Evolutionary conservation across 108 stramenopile species (phyloP), one percentile per base, ranked within the genome.

Genomic region (Aurantiochytrium sp.): DNA sequence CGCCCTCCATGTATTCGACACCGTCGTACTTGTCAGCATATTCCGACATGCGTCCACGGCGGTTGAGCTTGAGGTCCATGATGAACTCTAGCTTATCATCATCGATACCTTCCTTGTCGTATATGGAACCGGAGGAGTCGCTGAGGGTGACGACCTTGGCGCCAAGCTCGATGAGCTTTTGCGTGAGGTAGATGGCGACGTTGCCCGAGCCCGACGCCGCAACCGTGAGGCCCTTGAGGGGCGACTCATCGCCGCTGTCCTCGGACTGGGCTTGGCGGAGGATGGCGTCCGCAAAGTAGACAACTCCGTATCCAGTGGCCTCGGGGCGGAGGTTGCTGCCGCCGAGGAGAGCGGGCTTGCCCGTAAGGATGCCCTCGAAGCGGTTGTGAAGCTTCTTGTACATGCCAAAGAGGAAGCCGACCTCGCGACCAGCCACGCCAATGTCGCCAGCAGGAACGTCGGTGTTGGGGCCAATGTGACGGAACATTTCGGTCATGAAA

Each of bases 391-490:
- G 96, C 58, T 98, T 95, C 94, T 99, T 99, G 96, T 98, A 99
- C 93, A 98, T 98, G 44, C 99, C 99, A 91, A 94, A 98, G 87
- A 99, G 90, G 90, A 97, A 99, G 72, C 98, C 98, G 88, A 98
- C 93, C 94, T 98, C 97, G 60, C 95, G 95, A 51, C 93, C 91
- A 35, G 95, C 96, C 35, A 96, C 96, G 10, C 97, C 97, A 90
- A 95, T 96, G 21, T 97, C 98, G 94, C 98, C 97, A 6, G 93
- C 95, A 8, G 98, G 98, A 88, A 95, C 89, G 89, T 98, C 98
- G 55, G 93, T 87, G 90, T 97, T 97, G 5, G 97, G 97, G 10
- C 98, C 99, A 87, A 99, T 94, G 92, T 99, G 98, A 90, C 97
- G 97, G 73, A 95, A 92, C 57, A 99, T 89, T 88, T 99, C 99